Conservation (phyloP, 2,329 filamentous ascomycete species). For the Lasiodiplodia sp. region DNA sequence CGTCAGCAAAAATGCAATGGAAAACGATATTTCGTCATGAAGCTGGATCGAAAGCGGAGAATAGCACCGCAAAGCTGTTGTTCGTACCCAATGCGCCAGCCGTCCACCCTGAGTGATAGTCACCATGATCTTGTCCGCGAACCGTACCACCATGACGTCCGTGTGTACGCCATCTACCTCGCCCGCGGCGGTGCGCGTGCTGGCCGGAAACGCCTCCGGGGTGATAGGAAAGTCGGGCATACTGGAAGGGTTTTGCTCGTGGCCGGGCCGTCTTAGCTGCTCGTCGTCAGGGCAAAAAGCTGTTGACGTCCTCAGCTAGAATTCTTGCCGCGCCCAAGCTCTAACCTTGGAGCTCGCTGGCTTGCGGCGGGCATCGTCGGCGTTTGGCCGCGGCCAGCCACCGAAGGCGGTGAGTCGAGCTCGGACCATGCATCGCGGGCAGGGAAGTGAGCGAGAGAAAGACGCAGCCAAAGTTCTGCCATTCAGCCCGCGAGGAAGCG, state of each 20-base stretch:
- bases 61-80: neutral
- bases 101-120: conserved; percentile 87
- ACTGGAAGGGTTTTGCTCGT: neutral
- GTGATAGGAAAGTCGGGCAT: conserved; percentile 37
- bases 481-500: neutral
- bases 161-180: conserved; percentile 73
- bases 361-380: neutral
- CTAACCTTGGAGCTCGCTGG: neutral
- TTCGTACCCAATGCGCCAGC: conserved; percentile 86
- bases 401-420: conserved; percentile 19
- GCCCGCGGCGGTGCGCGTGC: conserved; percentile 63
- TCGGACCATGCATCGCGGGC: neutral
- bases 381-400: conserved; percentile 3
- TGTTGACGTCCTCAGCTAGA: neutral
- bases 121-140: conserved; percentile 89
- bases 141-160: conserved; percentile 74
- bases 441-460: neutral
- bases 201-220: conserved; percentile 70
- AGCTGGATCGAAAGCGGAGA: neutral
- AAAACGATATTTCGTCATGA: neutral
- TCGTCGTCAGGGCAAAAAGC: too few species aligned
- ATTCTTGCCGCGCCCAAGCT: neutral
- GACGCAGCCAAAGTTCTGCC: neutral
- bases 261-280: neutral
- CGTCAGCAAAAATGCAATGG: neutral